Base-by-base conservation (phyloP, 2,329 filamentous ascomycete genomes). In the Biscogniauxia sp. region DNA sequence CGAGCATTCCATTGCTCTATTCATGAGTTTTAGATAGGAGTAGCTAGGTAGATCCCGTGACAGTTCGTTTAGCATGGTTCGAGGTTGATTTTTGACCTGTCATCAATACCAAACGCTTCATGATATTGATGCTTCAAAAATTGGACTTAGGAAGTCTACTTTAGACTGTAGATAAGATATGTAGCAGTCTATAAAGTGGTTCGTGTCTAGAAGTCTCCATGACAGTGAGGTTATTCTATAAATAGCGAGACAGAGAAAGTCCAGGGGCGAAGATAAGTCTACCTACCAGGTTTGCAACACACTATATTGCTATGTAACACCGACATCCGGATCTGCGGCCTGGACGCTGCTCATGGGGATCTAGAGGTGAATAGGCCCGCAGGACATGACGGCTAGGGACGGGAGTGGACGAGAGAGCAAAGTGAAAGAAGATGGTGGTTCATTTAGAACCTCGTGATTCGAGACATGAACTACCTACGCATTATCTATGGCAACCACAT, bases 271-370 rank as follows among this genome's bases (percentile, higher is more conserved):
- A 19, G 55, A 41, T 57, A 55, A 13, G 45, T 56, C 51, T 45
- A 26, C 55, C 51, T 45, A 26, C 55, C 51, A 60, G 59, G 53
- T 54, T n/a, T 54, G 19, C 56, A 37, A n/a, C 59, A 57, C 37
- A 66, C 63, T 64, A 66, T 67, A 64, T 57, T 58, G 57, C 26
- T 57, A 58, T 58, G 56, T 51, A 58, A 62, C 57, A 53, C 56
- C 61, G 61, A 58, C 56, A 58, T 51, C 62, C 62, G 62, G 59
- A 57, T 52, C 56, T 66, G 60, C 61, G 61, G 58, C 50, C 64
- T 61, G 62, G 62, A 59, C 51, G 56, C 51, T 59, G 6, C 53
- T 60, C 54, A 37, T 26, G 57, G 60, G 23, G 56, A 64, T 59
- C 9, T 49, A 50, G 17, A 51, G 41, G 54, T 7, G 11, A 45